Base-by-base conservation (phyloP, 202 grass and related monocot genomes). In the Zoysia matrella region DNA sequence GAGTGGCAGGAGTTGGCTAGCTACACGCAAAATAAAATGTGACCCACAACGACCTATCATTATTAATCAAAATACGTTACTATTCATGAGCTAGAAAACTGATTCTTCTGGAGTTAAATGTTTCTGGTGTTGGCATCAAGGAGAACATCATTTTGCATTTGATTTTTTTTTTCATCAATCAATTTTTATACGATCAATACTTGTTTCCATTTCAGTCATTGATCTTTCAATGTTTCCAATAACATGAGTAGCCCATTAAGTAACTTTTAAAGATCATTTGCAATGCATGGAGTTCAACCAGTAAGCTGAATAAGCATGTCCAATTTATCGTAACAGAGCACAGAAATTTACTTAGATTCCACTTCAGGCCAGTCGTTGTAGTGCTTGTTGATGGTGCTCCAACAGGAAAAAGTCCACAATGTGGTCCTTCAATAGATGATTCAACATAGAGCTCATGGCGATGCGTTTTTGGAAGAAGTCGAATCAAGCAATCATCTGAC, bases 401-500 rank as follows among this genome's bases (percentile, higher is more conserved):
- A 89, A 94, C 79, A 80, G 80, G 92, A 82, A 94, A 91, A 67
- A 89, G 86, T 16, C 89, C 89, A 76, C 87, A 91, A 77, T 94
- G 86, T 8, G 92, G 86, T 3, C 92, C 89, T 87, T 91, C 89
- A 70, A 91, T 55, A 76, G 87, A 87, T 44, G 92, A 73, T 14
- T 91, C 73, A 46, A 89, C 89, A 78, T 85, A 80, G n/a, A 94
- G 89, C 48, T 94, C 92, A 89, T 91, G 89, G 14, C 69, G 45
- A 82, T 94, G 84, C 8, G 84, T 86, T 80, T 74, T 92, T 13
- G 89, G 87, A 80, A 94, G 92, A 84, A 92, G 74, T 58, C 56
- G 89, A 61, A 94, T 92, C 72, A 91, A 89, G 73, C 92, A 94
- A 69, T 94, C 89, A 89, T 89, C 92, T 67, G 92, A 94, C 4